Base-by-base conservation (phyloP, 2,329 filamentous ascomycete species). In the Ceratocystis colombiana region DNA sequence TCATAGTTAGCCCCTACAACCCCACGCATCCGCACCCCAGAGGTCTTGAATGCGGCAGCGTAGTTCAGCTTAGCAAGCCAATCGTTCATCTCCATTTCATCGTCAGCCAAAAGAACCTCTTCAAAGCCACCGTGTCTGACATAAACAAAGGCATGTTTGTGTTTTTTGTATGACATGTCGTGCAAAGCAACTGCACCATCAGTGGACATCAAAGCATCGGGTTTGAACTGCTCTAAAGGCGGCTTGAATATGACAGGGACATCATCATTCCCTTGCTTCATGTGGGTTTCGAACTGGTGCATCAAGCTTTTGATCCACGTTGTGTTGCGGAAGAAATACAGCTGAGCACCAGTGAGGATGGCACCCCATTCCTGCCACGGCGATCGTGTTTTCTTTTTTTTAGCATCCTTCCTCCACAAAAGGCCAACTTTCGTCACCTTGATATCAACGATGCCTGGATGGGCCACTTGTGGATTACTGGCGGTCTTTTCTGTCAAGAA, bases 341-440 rank as follows among this genome's bases (percentile, higher is more conserved):
- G 82, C 72, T 96, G 93, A 5, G 94, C 95, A n/a, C 93, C 90
- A 0, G 94, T 99, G 37, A 99, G 81, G 67, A 99, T 88, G 28
- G 91, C 94, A 64, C 94, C 94, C 94, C 94, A 99, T 80, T 99
- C 94, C 73, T 96, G 93, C 94, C 94, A 99, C 1, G 94, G 93
- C 10, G 93, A 96, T 55, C 93, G 84, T 0, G 91, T 88, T 75
- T 95, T 96, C 77, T 94, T 93, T 77, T 93, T 96, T 77, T 96
- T 96, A 1, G 82, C 78, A 70, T 96, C 91, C 74, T 99, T 99
- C 57, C 94, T 86, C 94, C 94, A 99, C 41, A 99, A 75, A 1
- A 96, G 78, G 3, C 94, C 94, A 62, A 99, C 92, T 75, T 97
- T 99, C 57, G 93, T 96, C 59, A 97, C 88, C 71, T 96, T 96